Conservation (phyloP, 176 grass and related monocot genomes). For the Phyllostachys edulis region DNA sequence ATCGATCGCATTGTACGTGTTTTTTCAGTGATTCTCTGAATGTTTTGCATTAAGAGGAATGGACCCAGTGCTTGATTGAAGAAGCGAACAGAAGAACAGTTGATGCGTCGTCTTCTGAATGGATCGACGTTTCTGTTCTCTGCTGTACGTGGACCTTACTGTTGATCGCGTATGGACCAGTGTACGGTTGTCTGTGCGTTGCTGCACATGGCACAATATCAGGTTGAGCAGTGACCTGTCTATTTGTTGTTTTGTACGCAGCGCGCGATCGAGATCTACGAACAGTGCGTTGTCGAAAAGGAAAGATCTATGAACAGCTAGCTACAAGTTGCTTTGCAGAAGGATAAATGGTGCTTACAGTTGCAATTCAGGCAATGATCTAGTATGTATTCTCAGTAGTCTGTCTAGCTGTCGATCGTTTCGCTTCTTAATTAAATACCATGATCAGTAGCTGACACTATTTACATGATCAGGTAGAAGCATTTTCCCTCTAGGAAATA, state of each 20-base stretch:
- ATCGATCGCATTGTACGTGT: no score
- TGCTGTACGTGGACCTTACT: neutral
- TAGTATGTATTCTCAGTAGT: no score
- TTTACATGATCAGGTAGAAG: no score
- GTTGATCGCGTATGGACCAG: neutral
- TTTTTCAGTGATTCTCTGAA: neutral
- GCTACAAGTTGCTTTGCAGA: no score
- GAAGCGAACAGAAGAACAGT: neutral
- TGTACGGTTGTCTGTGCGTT: neutral
- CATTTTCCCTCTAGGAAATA: no score
- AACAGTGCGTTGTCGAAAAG: neutral
- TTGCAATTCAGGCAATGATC: no score
- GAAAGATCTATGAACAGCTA: no score
- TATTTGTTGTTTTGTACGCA: neutral
- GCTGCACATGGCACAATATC: neutral
- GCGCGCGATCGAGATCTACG: neutral
- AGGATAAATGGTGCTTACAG: no score
- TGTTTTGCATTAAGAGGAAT: neutral
- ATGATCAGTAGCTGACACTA: no score
- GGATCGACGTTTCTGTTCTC: neutral
- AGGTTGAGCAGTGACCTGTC: neutral
- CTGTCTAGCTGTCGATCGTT: no score
- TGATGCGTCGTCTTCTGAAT: neutral
- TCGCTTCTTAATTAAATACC: no score
- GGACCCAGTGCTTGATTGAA: neutral